phyloP scores from a whole-genome alignment of 805 yeast genomes.

The Barnettozyma siamensis region DNA sequence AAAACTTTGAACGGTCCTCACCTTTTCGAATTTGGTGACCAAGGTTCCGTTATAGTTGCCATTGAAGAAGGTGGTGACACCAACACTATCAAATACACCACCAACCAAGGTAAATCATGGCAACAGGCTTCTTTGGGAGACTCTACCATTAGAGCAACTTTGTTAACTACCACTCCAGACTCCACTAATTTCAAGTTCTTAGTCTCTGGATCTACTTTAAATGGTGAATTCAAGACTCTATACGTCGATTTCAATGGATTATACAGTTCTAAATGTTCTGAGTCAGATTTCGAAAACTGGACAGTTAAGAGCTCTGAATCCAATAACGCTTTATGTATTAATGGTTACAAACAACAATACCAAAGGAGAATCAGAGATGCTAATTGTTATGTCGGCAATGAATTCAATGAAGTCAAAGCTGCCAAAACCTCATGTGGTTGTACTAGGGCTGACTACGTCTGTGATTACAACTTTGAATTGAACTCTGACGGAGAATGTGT shows the following conservation, averaged over 20 bases:
- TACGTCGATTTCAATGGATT: constrained; percentile 53
- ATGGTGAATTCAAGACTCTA: constrained; percentile 21
- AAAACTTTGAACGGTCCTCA: constrained; percentile 47
- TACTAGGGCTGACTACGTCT: constrained; percentile 61
- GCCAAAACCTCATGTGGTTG: constrained; percentile 59
- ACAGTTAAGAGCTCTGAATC: constrained; percentile 37
- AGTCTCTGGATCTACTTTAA: constrained; percentile 36
- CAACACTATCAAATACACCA: constrained; percentile 44
- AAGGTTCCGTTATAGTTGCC: constrained; percentile 67
- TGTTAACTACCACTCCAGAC: constrained; percentile 56
- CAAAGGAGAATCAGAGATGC: constrained; percentile 59
- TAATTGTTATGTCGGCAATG: constrained; percentile 43
- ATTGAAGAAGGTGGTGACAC: constrained; percentile 37
- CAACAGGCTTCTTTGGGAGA: constrained; percentile 42
- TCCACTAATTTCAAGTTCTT: constrained; percentile 61
- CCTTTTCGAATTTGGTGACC: constrained; percentile 62
- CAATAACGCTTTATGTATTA: constrained; percentile 43
- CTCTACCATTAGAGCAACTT: constrained; percentile 33
- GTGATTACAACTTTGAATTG: constrained; percentile 47
- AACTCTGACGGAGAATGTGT: constrained; percentile 42
- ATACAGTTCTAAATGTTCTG: constrained; percentile 35
- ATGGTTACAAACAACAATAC: constrained; percentile 63
- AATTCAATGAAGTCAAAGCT: constrained; percentile 32
- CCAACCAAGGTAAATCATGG: constrained; percentile 76
- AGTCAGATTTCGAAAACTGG: constrained; percentile 60